Conservation (phyloP, 352 stramenopile species). For the Pythium brassicae region DNA sequence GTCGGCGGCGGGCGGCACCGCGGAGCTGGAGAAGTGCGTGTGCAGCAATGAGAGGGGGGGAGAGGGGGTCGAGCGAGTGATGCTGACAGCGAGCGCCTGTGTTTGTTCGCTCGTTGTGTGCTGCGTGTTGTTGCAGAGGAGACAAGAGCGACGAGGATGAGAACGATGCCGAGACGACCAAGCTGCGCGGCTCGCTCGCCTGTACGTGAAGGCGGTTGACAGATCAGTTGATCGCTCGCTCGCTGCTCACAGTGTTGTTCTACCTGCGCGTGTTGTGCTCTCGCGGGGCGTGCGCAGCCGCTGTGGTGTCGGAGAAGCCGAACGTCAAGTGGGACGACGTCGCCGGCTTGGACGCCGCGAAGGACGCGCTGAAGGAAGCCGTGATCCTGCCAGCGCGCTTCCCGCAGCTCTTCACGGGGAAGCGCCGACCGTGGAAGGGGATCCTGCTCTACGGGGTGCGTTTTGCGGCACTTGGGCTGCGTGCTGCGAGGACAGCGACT, state of each 20-base stretch:
- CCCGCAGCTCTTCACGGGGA: slow-evolving; percentile 96
- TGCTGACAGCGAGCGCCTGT: not conserved
- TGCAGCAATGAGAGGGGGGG: not conserved
- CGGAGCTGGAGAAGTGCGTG: slow-evolving; percentile 73
- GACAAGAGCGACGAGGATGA: slow-evolving; percentile 88
- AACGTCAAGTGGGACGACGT: slow-evolving; percentile 98
- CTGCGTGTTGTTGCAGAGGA: slow-evolving; percentile 29
- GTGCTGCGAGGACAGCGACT: not conserved
- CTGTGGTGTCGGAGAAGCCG: slow-evolving; percentile 86
- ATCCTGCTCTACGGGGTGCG: slow-evolving; percentile 98
- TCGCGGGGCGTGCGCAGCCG: slow-evolving; percentile 46
- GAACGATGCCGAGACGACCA: slow-evolving; percentile 93
- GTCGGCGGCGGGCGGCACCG: slow-evolving; percentile 39
- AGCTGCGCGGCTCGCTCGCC: slow-evolving; percentile 92
- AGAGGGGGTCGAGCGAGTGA: not conserved
- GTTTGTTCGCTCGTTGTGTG: not conserved
- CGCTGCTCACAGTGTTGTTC: not conserved
- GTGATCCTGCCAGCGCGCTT: slow-evolving; percentile 96
- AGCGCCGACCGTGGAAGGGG: slow-evolving; percentile 90
- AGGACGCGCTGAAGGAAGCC: slow-evolving; percentile 98
- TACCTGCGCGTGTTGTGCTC: no score
- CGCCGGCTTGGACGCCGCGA: slow-evolving; percentile 94
- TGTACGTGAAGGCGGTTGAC: slow-evolving; percentile 33
- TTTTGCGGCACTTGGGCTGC: not conserved
- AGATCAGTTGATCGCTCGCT: not conserved